Base-by-base conservation (phyloP, 2,329 filamentous ascomycete genomes). In the Colletotrichum sp. region DNA sequence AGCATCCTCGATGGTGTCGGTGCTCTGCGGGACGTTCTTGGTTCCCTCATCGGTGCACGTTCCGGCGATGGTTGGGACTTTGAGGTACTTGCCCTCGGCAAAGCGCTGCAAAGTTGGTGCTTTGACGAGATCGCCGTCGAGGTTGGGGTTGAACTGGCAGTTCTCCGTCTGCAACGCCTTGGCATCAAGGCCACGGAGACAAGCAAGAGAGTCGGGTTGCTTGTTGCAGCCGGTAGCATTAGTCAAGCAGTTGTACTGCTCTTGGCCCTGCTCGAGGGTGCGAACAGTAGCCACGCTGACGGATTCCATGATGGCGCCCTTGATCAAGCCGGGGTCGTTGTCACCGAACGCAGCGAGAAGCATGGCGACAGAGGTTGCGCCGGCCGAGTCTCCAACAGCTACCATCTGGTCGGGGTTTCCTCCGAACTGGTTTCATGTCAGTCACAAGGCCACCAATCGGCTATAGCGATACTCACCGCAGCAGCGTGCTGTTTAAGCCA, bases 401-500 rank as follows among this genome's bases (percentile, higher is more conserved):
- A 93, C 91, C 12, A 95, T 92, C 78, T 94, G 93, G 1, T 87
- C 80, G 2, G 93, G 92, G 78, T 95, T 86, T 28, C 94, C 94
- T 6, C 94, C 94, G 78, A 96, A 96, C 82, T 90, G 2, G 78
- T 70, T n/a, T 5, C 44, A 32, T 5, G 49, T 72, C 8, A 64
- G 34, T 21, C 44, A 24, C 6, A 26, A 26, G 26, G 26, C 26
- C 26, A 26, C 26, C 12, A n/a, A 2, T 36, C n/a, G 1, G 7
- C 3, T 9, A 1, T 9, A 30, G 6, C 6, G 24, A 32, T 6
- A 8, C 34, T 39, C 21, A 76, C 90, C 81, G 5, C 81, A 76
- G 73, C 69, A 57, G 95, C 94, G 82, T 95, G 86, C 34, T 90
- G 86, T 77, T 94, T 89, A 1, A 95, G 90, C 94, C 94, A 96